phyloP scores from a whole-genome alignment of 1,139 yeast genomes.

The Ashbya aceris region DNA sequence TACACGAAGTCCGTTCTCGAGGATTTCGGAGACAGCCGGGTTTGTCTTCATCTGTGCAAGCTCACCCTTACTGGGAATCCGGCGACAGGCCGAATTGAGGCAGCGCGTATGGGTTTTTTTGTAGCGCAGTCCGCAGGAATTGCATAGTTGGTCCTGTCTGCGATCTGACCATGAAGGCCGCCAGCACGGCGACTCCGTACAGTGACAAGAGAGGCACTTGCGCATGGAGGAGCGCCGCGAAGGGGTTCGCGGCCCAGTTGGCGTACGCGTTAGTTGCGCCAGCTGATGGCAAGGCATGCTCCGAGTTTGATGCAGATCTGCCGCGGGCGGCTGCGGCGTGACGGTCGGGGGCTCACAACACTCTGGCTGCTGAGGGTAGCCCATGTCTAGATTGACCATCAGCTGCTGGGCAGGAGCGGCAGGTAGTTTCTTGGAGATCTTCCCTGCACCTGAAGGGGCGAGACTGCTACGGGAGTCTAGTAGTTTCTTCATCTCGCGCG shows the following conservation, averaged over 20 bases:
- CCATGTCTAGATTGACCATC: not conserved
- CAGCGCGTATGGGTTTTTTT: conserved; percentile 93
- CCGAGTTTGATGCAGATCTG: not conserved
- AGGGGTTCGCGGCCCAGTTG: not conserved
- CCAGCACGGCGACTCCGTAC: conserved; percentile 96
- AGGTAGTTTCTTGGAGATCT: not conserved
- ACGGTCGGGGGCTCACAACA: not conserved
- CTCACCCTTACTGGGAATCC: conserved; percentile 95
- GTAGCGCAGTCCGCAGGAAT: conserved; percentile 90
- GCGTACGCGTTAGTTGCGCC: not conserved
- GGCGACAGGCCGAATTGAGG: conserved; percentile 59
- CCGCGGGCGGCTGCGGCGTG: conserved; percentile 7
- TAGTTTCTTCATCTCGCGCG: conserved; percentile 27
- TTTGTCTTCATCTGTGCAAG: conserved; percentile 71
- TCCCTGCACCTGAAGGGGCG: conserved; percentile 1
- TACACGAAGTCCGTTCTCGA: conserved; percentile 11
- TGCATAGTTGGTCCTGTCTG: conserved; percentile 85
- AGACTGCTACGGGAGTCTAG: conserved; percentile 14
- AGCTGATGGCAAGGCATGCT: not conserved
- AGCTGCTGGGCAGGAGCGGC: not conserved
- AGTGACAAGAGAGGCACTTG: conserved; percentile 82
- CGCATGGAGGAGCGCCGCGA: conserved; percentile 27
- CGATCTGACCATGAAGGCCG: conserved; percentile 87
- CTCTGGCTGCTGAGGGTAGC: too few relatives aligned
- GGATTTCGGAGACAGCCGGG: conserved; percentile 12